Base-by-base conservation (phyloP, 768 basidiomycete species). In the Kwoniella dejecticola region DNA sequence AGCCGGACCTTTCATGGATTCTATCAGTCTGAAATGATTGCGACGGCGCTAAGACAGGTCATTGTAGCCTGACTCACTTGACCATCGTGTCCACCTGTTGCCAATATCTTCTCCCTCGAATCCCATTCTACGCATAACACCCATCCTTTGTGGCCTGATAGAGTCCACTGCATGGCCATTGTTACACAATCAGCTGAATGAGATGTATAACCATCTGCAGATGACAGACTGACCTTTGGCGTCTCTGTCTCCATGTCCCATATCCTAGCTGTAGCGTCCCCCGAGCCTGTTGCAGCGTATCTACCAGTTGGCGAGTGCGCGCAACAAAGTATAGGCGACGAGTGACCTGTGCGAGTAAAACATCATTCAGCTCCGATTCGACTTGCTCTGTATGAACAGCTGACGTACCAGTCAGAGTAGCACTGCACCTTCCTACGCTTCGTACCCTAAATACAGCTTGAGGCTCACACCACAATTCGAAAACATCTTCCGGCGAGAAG, bases 111-210 rank as follows among this genome's bases (percentile, higher is more conserved):
- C 74, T 97, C 94, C 83, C 90, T 84, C 0, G 90, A 89, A 71
- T 97, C 93, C 94, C 95, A 99, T 73, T 97, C 96, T 4, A 93
- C 90, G 69, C 92, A 97, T 1, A 98, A 83, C 1, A 99, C 92
- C 95, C 94, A 97, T 0, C 93, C 94, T 67, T 87, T 86, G 74
- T 99, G 96, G 0, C 96, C 96, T 0, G 84, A 80, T 17, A 98
- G 83, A 13, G 87, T 88, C 74, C 90, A 88, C 40, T 73, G 50
- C 13, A 46, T 7, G 19, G 46, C 36, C 2, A n/a, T 15, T 19
- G n/a, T n/a, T n/a, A n/a, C n/a, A n/a, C n/a, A n/a, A n/a, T n/a
- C n/a, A n/a, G n/a, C n/a, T n/a, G n/a, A n/a, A n/a, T n/a, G n/a
- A n/a, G n/a, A n/a, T n/a, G n/a, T n/a, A n/a, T n/a, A n/a, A n/a